Conservation (phyloP, 129 eudicot species). For the sunflower (Helianthus annuus) region HanXRQr2.0-SUNRISE NC_035448.2:189793633-189794132, state of each 20-base stretch:
- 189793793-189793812: conserved; percentile 23
- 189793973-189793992: conserved; percentile 23
- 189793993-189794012: conserved; percentile 49
- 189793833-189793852: conserved; percentile 23
- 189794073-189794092: not conserved
- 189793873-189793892: conserved; percentile 14
- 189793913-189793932: not conserved
- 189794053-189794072: not conserved
- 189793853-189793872: not conserved
- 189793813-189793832: conserved; percentile 7
- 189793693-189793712: conserved; percentile 18
- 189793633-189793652: conserved; percentile 4
- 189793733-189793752: conserved; percentile 18
- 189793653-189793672: conserved; percentile 5
- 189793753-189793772: conserved; percentile 24
- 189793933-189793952: not conserved
- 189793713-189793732: conserved; percentile 21
- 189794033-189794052: conserved; percentile 12
- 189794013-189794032: conserved; percentile 97
- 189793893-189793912: conserved; percentile 13
- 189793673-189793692: conserved; percentile 20
- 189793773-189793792: conserved; percentile 15
- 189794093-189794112: not conserved
- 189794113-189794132: conserved; percentile 99
- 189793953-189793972: not conserved